Base-by-base conservation (phyloP, 441 rosid species). In the Bruguiera hainesii region DNA sequence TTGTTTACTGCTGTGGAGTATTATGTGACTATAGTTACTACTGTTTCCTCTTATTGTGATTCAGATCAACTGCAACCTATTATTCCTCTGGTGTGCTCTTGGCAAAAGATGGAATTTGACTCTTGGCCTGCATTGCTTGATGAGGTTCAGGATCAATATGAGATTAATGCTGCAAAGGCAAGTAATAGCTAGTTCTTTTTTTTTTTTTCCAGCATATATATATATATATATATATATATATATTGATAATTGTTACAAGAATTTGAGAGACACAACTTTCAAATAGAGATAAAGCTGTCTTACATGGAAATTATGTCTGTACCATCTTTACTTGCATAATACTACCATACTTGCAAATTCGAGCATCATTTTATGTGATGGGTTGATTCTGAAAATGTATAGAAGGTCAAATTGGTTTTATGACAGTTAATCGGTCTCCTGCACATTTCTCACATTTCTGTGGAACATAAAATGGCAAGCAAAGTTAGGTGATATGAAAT, bases 91-190 rank as follows among this genome's bases (percentile, higher is more conserved):
- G 87, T 84, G 46, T 79, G 87, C 79, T 81, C 85, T 26, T 95
- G 99, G 98, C 93, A 95, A 79, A 89, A 81, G 83, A 72, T 90
- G 87, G 99, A 92, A 75, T 84, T 85, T 64, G 96, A 89, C 56
- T 81, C 87, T 39, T 89, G 96, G 97, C 95, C 98, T 52, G 83
- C 83, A 13, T 78, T 96, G 87, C 89, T 96, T 51, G 85, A 92
- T 78, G 96, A 90, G 74, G 96, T 92, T 79, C 89, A 86, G 72
- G 83, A 82, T 70, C 92, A 88, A 73, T 85, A 79, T 76, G 99
- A 95, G 72, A 79, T 66, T 29, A 90, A 84, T 80, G 98, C 98
- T 68, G 84, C 84, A 29, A 90, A 85, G 97, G 99, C 89, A 82
- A 69, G 52, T 62, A 20, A n/a, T n/a, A 31, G 23, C 16, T 42